phyloP scores from a whole-genome alignment of 495 filamentous ascomycete genomes.

The Aspergillus cavernicola region DNA sequence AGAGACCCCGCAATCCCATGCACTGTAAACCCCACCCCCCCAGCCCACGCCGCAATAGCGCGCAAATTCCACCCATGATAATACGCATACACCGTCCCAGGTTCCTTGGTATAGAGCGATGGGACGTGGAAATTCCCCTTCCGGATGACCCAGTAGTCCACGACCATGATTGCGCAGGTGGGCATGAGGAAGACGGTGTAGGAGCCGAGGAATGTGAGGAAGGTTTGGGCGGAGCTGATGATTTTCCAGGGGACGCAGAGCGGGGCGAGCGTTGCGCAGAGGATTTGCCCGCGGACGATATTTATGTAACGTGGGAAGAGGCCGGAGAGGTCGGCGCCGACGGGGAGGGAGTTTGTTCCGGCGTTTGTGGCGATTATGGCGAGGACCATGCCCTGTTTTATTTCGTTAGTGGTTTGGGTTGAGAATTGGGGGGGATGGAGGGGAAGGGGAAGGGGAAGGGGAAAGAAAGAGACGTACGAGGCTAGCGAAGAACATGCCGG shows the following conservation, averaged over 20 bases:
- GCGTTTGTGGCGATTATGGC: slow-evolving; percentile 44
- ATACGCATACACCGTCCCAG: slow-evolving; percentile 11
- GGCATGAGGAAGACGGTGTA: slow-evolving; percentile 46
- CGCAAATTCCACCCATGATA: slow-evolving; percentile 14
- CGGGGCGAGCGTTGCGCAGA: slow-evolving; percentile 44
- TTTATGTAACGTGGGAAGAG: slow-evolving; percentile 54
- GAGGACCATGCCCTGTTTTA: slow-evolving; percentile 17
- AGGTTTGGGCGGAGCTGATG: slow-evolving; percentile 31
- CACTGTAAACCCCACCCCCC: slow-evolving; percentile 12
- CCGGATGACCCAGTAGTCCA: slow-evolving; percentile 41
- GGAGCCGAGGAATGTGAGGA: slow-evolving; percentile 45
- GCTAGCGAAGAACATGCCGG: slow-evolving; percentile 39
- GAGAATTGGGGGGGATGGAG: too few species aligned
- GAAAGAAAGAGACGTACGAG: neutral
- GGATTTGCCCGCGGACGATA: slow-evolving; percentile 50
- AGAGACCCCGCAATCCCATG: slow-evolving; percentile 13
- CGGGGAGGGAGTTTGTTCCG: slow-evolving; percentile 53
- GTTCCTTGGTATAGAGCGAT: slow-evolving; percentile 5
- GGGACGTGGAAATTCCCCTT: slow-evolving; percentile 16
- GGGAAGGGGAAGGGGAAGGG: too few species aligned
- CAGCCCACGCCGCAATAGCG: slow-evolving; percentile 16
- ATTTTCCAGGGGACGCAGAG: slow-evolving; percentile 45
- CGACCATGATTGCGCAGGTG: slow-evolving; percentile 35
- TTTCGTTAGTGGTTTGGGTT: neutral
- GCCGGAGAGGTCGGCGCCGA: slow-evolving; percentile 50